Conservation (phyloP, 2,329 filamentous ascomycete species). For the Colletotrichum magnum region DNA sequence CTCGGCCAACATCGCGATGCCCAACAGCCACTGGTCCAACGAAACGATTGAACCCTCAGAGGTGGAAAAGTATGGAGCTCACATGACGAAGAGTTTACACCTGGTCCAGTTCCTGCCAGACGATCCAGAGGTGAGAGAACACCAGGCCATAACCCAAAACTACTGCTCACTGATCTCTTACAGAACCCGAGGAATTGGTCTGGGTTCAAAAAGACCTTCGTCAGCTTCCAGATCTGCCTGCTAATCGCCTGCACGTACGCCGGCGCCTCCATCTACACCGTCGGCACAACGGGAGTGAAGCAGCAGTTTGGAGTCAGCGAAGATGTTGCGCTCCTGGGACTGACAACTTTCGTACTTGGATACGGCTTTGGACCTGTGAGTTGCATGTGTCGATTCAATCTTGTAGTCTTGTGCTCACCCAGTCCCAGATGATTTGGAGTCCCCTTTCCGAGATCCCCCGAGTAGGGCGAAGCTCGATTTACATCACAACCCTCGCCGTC, state of each 20-base stretch:
- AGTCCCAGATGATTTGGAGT: conserved; percentile 37
- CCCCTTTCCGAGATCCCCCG: conserved; percentile 42
- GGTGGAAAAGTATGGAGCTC: conserved; percentile 23
- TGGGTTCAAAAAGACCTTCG: conserved; percentile 68
- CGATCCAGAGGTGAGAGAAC: conserved; percentile 31
- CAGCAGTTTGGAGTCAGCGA: conserved; percentile 77
- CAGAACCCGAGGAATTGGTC: conserved; percentile 89
- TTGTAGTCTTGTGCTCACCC: background rate
- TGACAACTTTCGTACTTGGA: conserved; percentile 84
- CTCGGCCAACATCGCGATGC: background rate
- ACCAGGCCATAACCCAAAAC: too few species aligned
- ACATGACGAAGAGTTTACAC: conserved; percentile 5
- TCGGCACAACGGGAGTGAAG: conserved; percentile 76
- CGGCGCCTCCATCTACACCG: conserved; percentile 77
- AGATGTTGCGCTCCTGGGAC: conserved; percentile 79
- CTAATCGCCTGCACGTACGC: conserved; percentile 31
- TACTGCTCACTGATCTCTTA: background rate
- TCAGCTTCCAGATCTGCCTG: conserved; percentile 71
- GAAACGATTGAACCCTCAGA: conserved; percentile 20
- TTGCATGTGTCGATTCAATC: background rate
- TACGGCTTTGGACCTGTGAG: conserved; percentile 76
- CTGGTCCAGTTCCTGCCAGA: conserved; percentile 38
- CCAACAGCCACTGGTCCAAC: conserved; percentile 3
- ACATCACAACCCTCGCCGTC: conserved; percentile 39
- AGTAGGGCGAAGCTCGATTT: conserved; percentile 41